A percentile compares a stretch with the other conserved stretches of the same genome.
Conservation (phyloP, 805 yeast genomes). For the Metschnikowia reukaufii region DNA sequence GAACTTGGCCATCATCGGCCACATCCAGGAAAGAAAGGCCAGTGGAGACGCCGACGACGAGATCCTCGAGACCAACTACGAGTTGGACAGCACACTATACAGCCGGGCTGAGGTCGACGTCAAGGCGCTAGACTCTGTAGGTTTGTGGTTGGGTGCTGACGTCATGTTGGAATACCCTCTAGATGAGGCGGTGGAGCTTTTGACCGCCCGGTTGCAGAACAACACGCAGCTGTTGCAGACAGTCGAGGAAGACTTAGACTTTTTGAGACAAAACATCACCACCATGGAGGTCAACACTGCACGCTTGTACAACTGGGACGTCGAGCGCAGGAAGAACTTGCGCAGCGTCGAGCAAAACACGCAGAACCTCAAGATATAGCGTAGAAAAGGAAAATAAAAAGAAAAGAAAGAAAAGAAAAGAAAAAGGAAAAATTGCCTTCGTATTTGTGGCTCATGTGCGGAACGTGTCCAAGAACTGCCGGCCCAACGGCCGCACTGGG, state of each 20-base stretch:
- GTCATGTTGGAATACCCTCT: conserved; percentile 94
- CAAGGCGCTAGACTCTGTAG: conserved; percentile 57
- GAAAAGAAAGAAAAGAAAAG: neutral
- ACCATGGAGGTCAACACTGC: conserved; percentile 98
- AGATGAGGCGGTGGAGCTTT: conserved; percentile 77
- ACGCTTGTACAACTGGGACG: conserved; percentile 86
- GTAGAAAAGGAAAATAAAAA: neutral
- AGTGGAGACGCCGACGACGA: conserved; percentile 31
- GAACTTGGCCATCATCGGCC: conserved; percentile 71
- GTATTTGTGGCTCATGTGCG: conserved; percentile 39
- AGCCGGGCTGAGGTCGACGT: conserved; percentile 75
- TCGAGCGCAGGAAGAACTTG: conserved; percentile 63
- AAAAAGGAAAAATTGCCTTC: neutral
- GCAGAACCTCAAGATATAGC: conserved; percentile 24
- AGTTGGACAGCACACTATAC: conserved; percentile 88
- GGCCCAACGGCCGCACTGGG: conserved; percentile 60
- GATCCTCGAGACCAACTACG: conserved; percentile 71
- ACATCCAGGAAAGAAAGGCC: conserved; percentile 50
- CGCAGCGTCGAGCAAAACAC: conserved; percentile 31
- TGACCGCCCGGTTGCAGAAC: conserved; percentile 58
- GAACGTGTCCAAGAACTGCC: conserved; percentile 61
- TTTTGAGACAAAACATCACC: conserved; percentile 83
- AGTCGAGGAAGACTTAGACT: conserved; percentile 83
- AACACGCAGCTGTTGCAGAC: conserved; percentile 58
- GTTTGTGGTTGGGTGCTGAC: conserved; percentile 97